These are phyloP conservation scores for Pittosporum tobira DNA, from an alignment of 129 eudicot genomes.

Conservation along the genomic window DNA sequence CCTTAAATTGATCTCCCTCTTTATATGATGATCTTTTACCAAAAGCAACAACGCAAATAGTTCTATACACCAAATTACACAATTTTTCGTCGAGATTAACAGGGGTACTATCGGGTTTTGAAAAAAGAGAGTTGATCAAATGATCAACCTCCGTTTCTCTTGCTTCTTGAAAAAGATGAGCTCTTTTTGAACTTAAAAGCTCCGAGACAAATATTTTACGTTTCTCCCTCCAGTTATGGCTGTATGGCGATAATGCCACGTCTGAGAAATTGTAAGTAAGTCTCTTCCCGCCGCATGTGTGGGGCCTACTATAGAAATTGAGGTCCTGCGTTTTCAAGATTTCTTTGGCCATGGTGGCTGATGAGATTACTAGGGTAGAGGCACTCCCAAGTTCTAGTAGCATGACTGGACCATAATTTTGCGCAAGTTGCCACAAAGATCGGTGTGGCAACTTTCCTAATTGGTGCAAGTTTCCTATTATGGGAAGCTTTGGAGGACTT, in stretches of 20 bases:
- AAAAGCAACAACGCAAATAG: not conserved
- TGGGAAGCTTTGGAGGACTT: slow-evolving; percentile 27
- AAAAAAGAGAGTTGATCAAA: not conserved
- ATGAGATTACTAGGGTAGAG: slow-evolving; percentile 23
- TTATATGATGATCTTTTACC: slow-evolving; percentile 2
- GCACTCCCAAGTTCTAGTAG: slow-evolving; percentile 17
- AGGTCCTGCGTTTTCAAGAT: slow-evolving; percentile 27
- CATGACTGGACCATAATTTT: slow-evolving; percentile 26
- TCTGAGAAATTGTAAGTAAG: slow-evolving; percentile 10
- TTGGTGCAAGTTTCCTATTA: slow-evolving; percentile 39
- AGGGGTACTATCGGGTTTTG: not conserved
- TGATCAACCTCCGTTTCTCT: not conserved
- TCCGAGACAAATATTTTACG: slow-evolving; percentile 20
- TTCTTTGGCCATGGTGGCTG: slow-evolving; percentile 20
- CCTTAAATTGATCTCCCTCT: slow-evolving; percentile 14
- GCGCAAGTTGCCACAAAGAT: slow-evolving; percentile 19
- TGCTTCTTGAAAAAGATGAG: not conserved
- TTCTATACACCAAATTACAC: not conserved
- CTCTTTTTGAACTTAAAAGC: slow-evolving; percentile 21
- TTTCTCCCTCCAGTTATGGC: slow-evolving; percentile 27
- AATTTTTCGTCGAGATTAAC: not conserved
- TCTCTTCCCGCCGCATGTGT: not conserved
- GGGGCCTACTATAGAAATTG: slow-evolving; percentile 17
- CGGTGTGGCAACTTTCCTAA: slow-evolving; percentile 15
- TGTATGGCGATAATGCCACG: slow-evolving; percentile 28